phyloP scores from a whole-genome alignment of 441 rosid genomes.

The Viola pubescens region DNA sequence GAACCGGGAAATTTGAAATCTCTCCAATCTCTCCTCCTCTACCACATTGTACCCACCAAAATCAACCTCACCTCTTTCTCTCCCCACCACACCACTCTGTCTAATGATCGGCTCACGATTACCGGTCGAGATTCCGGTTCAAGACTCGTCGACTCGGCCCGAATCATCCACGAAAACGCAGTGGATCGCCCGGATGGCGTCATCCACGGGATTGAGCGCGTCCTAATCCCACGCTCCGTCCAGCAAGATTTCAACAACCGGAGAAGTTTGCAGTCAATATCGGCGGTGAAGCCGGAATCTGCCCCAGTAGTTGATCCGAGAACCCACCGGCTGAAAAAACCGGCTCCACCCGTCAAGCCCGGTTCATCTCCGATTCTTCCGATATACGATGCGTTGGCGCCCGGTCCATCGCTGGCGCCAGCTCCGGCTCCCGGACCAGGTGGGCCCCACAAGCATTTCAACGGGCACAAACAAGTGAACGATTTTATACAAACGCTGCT shows the following conservation, averaged over 20 bases:
- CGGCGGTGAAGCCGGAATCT: conserved; percentile 72
- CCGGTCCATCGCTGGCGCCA: conserved; percentile 81
- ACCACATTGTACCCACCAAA: conserved; percentile 59
- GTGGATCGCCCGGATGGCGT: conserved; percentile 71
- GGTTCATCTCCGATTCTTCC: conserved; percentile 66
- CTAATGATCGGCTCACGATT: conserved; percentile 32
- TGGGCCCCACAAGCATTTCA: conserved; percentile 65
- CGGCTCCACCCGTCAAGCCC: conserved; percentile 15
- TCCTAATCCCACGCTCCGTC: conserved; percentile 65
- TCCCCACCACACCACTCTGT: conserved; percentile 38
- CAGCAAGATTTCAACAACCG: conserved; percentile 74
- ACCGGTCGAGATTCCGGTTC: conserved; percentile 19
- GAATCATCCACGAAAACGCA: conserved; percentile 42
- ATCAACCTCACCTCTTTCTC: conserved; percentile 33
- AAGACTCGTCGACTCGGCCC: conserved; percentile 34
- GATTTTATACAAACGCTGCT: conserved; percentile 75
- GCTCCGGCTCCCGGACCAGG: conserved; percentile 96
- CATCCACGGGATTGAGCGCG: conserved; percentile 70
- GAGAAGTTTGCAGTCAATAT: conserved; percentile 56
- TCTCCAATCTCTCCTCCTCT: conserved; percentile 55
- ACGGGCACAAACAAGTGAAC: conserved; percentile 72
- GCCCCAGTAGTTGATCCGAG: conserved; percentile 84
- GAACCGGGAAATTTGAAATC: conserved; percentile 74
- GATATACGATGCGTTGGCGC: conserved; percentile 69
- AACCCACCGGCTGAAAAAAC: conserved; percentile 49